Evolutionary conservation across 345 rosid genomes (phyloP).

Genomic region (Melastoma malabathricum): DNA sequence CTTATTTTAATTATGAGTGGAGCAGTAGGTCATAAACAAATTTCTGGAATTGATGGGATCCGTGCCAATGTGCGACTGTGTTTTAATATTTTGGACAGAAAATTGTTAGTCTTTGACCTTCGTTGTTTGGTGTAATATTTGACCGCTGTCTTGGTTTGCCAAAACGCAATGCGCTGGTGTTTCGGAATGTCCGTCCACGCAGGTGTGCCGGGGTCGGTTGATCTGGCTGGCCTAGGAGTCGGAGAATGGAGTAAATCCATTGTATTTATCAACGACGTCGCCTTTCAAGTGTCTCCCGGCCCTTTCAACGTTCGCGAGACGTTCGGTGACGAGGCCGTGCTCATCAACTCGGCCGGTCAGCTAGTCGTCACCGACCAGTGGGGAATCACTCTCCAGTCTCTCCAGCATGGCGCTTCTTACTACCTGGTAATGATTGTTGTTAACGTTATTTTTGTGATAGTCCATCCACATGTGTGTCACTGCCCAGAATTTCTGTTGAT

Average conservation of each 20-base stretch:
- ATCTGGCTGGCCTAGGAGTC: slow-evolving; percentile 2
- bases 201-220: slow-evolving; percentile 17
- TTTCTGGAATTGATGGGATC: slow-evolving; percentile 9
- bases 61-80: slow-evolving; percentile 37
- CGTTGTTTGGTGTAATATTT: neutral
- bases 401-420: slow-evolving; percentile 74
- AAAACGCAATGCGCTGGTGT: too few species aligned
- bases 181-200: slow-evolving; percentile 6
- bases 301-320: slow-evolving; percentile 80
- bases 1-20: neutral
- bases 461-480: too few species aligned
- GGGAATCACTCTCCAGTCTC: slow-evolving; percentile 70
- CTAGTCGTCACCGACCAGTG: slow-evolving; percentile 70
- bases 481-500: too few species aligned
- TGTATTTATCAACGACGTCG: slow-evolving; percentile 81
- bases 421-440: slow-evolving; percentile 38
- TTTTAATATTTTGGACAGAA: neutral
- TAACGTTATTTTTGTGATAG: too few species aligned
- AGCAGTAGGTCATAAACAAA: neutral
- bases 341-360: slow-evolving; percentile 66
- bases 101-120: neutral
- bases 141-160: neutral
- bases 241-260: slow-evolving; percentile 23
- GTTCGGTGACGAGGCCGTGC: slow-evolving; percentile 67
- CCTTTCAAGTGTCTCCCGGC: slow-evolving; percentile 53